These are phyloP conservation scores for Mycena crocata DNA, from an alignment of 768 basidiomycete genomes.

Conservation along the genomic window DNA sequence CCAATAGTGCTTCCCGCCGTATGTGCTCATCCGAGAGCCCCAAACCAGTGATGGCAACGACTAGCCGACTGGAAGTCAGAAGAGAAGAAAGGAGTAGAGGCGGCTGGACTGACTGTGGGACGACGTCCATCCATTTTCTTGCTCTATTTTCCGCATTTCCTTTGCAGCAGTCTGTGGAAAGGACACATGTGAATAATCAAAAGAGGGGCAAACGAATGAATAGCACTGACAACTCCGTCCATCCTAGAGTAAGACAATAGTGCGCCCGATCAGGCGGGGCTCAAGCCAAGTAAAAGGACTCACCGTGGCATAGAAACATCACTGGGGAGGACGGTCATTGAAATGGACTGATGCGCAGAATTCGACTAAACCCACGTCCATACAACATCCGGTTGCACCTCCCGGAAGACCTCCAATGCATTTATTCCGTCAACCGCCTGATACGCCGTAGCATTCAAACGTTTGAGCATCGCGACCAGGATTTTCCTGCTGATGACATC, in stretches of 20 bases:
- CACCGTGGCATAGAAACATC: slow-evolving; percentile 31
- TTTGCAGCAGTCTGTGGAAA: slow-evolving; percentile 20
- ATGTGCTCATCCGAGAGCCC: slow-evolving; percentile 9
- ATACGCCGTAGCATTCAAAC: slow-evolving; percentile 15
- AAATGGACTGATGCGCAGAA: background rate
- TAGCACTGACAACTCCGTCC: slow-evolving; percentile 25
- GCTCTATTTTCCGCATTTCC: slow-evolving; percentile 26
- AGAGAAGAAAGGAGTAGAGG: background rate
- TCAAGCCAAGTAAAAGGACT: background rate
- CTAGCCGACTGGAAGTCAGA: slow-evolving; percentile 1
- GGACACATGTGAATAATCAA: background rate
- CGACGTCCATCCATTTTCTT: slow-evolving; percentile 18
- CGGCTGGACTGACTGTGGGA: slow-evolving; percentile 13
- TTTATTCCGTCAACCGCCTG: slow-evolving; percentile 24
- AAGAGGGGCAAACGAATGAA: background rate
- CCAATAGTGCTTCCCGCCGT: slow-evolving; percentile 15
- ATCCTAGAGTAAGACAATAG: too few relatives aligned
- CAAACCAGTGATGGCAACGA: slow-evolving; percentile 25
- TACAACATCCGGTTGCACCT: slow-evolving; percentile 26
- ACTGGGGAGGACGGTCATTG: background rate
- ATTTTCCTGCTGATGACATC: slow-evolving; percentile 27
- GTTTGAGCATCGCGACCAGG: slow-evolving; percentile 19
- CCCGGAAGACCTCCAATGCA: slow-evolving; percentile 21
- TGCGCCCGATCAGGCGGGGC: background rate
- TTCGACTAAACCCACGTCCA: slow-evolving; percentile 21